Evolutionary conservation across 371 early-diverging fungal species (phyloP).

Genomic region (Syncephalastrum racemosum): DNA sequence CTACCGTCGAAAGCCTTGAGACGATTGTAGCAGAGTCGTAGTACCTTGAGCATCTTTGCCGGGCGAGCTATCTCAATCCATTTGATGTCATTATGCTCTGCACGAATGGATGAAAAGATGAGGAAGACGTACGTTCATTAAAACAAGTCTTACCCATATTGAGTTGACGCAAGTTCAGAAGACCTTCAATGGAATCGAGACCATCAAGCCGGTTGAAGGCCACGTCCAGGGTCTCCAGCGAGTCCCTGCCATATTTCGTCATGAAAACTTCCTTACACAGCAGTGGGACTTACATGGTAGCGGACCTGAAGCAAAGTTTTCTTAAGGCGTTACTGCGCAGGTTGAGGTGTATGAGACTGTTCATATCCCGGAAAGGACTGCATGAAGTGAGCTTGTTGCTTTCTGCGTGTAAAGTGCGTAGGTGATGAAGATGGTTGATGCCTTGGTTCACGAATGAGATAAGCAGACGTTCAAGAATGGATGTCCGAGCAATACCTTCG

Average conservation of each 20-base stretch:
- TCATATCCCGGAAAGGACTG: constrained; percentile 37
- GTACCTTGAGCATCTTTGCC: constrained; percentile 33
- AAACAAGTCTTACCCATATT: constrained; percentile 35
- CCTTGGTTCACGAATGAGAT: constrained; percentile 3
- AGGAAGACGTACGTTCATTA: not conserved
- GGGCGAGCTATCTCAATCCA: constrained; percentile 40
- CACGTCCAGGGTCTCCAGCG: constrained; percentile 51
- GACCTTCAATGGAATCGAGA: constrained; percentile 42
- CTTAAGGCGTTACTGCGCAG: constrained; percentile 45
- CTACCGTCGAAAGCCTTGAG: constrained; percentile 46
- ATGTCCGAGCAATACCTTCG: constrained; percentile 28
- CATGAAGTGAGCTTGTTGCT: constrained; percentile 48
- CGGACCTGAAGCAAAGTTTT: constrained; percentile 33
- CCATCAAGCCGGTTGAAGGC: constrained; percentile 53
- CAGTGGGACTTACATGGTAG: constrained; percentile 30
- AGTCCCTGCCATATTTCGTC: constrained; percentile 23
- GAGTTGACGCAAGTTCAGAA: constrained; percentile 34
- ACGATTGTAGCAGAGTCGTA: constrained; percentile 50
- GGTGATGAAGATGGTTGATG: constrained; percentile 24
- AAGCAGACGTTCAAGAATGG: not conserved
- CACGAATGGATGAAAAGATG: not conserved
- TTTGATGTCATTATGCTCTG: constrained; percentile 56
- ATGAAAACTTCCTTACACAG: not conserved
- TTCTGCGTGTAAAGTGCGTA: constrained; percentile 48
- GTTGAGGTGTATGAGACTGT: constrained; percentile 38